Evolutionary conservation across 2,329 filamentous ascomycete genomes (phyloP).

Genomic region (Fusarium oligoseptatum): DNA sequence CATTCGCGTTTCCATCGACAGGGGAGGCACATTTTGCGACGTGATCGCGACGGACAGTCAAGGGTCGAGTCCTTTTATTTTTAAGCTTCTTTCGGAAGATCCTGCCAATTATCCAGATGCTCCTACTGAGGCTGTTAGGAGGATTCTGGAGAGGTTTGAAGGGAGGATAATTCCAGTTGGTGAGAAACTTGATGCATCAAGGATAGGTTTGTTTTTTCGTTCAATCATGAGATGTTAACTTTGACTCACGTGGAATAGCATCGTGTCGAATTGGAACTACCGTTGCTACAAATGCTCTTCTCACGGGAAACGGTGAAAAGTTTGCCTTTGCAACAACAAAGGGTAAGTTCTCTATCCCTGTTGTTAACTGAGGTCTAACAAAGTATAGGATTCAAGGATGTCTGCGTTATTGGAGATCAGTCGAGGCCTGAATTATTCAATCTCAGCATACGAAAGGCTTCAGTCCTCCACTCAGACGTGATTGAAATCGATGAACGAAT

Average conservation of each 20-base stretch:
- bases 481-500: constrained; percentile 80
- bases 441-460: constrained; percentile 74
- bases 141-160: constrained; percentile 71
- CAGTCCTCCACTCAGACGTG: constrained; percentile 76
- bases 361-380: not conserved
- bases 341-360: not conserved
- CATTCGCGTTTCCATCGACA: constrained; percentile 58
- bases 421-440: constrained; percentile 80
- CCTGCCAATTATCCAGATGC: constrained; percentile 79
- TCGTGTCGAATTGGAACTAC: constrained; percentile 83
- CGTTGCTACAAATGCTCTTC: constrained; percentile 80
- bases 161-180: constrained; percentile 65
- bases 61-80: constrained; percentile 76
- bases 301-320: constrained; percentile 78
- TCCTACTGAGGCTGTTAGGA: constrained; percentile 77
- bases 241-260: constrained; percentile 58
- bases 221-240: not conserved
- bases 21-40: constrained; percentile 82
- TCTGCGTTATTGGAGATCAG: constrained; percentile 80
- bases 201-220: constrained; percentile 44
- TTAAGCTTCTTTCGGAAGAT: constrained; percentile 82
- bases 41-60: constrained; percentile 72
- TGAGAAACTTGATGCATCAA: constrained; percentile 50
- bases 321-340: constrained; percentile 79
- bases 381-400: constrained; percentile 70